phyloP scores from a whole-genome alignment of 2,329 filamentous ascomycete species.

The Alternaria arbusti region DNA sequence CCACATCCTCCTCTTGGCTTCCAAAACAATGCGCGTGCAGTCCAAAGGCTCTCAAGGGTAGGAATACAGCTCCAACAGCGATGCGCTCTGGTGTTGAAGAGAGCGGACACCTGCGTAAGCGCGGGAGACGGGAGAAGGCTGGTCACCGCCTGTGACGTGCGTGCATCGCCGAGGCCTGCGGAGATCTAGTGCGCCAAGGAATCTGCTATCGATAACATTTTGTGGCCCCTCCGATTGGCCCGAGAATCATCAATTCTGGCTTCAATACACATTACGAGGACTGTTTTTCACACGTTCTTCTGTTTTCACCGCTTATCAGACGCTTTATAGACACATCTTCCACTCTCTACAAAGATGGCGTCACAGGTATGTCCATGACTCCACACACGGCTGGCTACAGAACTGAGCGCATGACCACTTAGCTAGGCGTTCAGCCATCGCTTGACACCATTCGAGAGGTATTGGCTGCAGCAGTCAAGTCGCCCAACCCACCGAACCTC shows the following conservation, averaged over 20 bases:
- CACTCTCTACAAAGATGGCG: conserved; percentile 23
- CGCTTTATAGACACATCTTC: conserved; percentile 1
- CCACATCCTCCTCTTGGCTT: conserved; percentile 20
- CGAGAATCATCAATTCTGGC: conserved; percentile 17
- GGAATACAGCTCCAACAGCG: not conserved
- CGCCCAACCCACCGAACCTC: conserved; percentile 72
- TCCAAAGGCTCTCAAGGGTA: not conserved
- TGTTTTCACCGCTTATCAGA: not conserved
- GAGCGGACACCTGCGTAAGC: not conserved
- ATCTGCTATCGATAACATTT: conserved; percentile 9
- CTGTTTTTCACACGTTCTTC: not conserved
- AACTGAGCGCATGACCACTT: conserved; percentile 41
- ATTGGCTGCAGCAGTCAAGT: conserved; percentile 58
- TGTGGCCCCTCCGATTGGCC: conserved; percentile 22
- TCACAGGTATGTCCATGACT: conserved; percentile 29
- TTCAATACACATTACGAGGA: conserved; percentile 17
- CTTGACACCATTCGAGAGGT: conserved; percentile 66
- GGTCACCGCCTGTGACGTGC: conserved; percentile 10
- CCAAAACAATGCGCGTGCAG: conserved; percentile 1
- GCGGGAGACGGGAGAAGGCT: not conserved
- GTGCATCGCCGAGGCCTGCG: conserved; percentile 1
- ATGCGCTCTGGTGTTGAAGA: conserved; percentile 2
- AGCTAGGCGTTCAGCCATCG: conserved; percentile 63
- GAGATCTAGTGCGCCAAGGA: not conserved
- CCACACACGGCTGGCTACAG: conserved; percentile 6